Evolutionary conservation across 768 basidiomycete genomes (phyloP), one percentile per base, ranked within the genome.

Genomic region (Suillus paluster): DNA sequence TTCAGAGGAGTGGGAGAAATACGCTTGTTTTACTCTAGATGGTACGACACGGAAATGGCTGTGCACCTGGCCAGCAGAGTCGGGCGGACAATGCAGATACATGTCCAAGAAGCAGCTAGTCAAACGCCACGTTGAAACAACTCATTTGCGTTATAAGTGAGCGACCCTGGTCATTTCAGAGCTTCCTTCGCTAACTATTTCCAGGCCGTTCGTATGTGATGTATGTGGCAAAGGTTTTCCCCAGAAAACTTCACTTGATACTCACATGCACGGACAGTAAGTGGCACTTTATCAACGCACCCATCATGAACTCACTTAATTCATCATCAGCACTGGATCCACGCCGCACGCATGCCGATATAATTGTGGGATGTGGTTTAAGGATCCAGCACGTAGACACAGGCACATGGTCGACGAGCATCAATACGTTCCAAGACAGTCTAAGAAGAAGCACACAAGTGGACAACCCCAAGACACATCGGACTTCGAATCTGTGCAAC

Each of bases 111-210:
- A 86, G 71, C 88, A 89, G 69, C 79, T 88, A 46, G 85, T 90
- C 61, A 89, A 88, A 71, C 81, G 89, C 30, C 89, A 90, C 70
- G 79, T 90, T 52, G 81, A 86, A 71, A 83, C 84, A 10, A 84
- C 82, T 15, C 89, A 90, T 68, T 70, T 90, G 50, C 79, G 82
- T 56, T 79, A 84, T 66, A 86, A 84, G 89, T 86, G 63, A 63
- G 85, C 63, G 44, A 68, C n/a, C 42, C 41, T 42, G 17, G 38
- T 55, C 17, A 55, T 27, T 55, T 17, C 25, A 23, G 17, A 27
- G 38, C 4, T 19, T 19, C 36, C 11, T 55, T 27, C 19, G 36
- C 23, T 12, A 27, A 48, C 60, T 38, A 58, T 49, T 56, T 21
- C 46, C 62, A 88, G 87, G 68, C 82, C 81, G 4, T 86, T 80